phyloP scores from a whole-genome alignment of 352 stramenopile genomes.

The Phytophthora multivora region DNA sequence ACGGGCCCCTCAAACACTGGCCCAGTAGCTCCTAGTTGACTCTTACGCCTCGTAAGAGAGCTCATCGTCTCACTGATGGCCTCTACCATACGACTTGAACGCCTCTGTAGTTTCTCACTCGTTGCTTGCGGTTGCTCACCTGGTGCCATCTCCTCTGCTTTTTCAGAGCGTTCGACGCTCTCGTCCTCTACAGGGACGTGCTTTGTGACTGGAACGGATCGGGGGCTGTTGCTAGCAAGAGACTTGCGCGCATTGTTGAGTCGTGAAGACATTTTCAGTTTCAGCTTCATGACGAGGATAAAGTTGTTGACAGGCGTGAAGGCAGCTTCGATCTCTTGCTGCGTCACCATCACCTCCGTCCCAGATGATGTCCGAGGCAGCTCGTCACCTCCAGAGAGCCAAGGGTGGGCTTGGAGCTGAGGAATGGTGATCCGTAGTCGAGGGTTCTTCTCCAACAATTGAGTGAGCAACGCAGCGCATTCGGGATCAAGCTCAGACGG shows the following conservation, averaged over 20 bases:
- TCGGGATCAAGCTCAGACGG: conserved; percentile 43
- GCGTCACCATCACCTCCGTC: conserved; percentile 46
- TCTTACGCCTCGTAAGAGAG: conserved; percentile 23
- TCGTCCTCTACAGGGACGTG: conserved; percentile 5
- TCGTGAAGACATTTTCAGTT: conserved; percentile 70
- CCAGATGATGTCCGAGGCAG: background rate
- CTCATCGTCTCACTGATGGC: conserved; percentile 19
- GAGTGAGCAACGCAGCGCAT: conserved; percentile 46
- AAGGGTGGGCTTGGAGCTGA: conserved; percentile 59
- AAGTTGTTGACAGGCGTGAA: conserved; percentile 87
- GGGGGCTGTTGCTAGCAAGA: conserved; percentile 11
- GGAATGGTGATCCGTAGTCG: conserved; percentile 52
- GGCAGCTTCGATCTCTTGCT: conserved; percentile 71
- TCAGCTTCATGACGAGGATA: conserved; percentile 77
- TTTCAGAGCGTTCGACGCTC: background rate
- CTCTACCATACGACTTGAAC: conserved; percentile 17
- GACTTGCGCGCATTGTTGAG: conserved; percentile 46
- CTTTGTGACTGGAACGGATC: conserved; percentile 10
- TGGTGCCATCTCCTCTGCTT: conserved; percentile 21
- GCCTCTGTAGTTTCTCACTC: conserved; percentile 10
- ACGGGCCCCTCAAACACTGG: conserved; percentile 2
- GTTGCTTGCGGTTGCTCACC: conserved; percentile 9
- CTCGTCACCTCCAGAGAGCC: conserved; percentile 31
- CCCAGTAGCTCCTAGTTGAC: conserved; percentile 6
- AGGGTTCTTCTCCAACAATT: conserved; percentile 69